Base-by-base conservation (phyloP, 129 eudicot genomes). In the Ambrosia artemisiifolia region DNA sequence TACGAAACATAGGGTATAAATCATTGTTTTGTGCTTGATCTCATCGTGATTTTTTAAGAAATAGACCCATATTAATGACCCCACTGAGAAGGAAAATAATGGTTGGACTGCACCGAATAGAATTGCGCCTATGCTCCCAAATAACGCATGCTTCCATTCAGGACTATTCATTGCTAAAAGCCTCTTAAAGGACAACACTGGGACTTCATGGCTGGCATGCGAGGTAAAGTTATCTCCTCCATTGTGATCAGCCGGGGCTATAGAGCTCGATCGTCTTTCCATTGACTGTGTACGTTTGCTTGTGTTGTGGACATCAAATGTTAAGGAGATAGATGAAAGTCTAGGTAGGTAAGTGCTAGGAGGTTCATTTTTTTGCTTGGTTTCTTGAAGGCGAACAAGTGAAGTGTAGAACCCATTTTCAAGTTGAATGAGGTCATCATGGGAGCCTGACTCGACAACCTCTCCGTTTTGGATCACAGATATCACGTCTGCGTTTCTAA, bases 21-120 rank as follows among this genome's bases (percentile, higher is more conserved):
- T 73, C 72, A 53, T 83, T 6, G 92, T 94, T 81, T 79, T 82
- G 30, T 67, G 79, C 87, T 82, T 90, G 34, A 94, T 85, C 78
- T 82, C 88, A n/a, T 73, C 38, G 33, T 85, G 93, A 67, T 88
- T 85, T 0, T 70, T 62, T 77, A 75, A 44, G 80, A 94, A 94
- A 75, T 82, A 94, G 2, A 90, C 96, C 0, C 89, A 94, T 63
- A 90, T 78, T 89, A 94, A 69, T 3, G 97, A 85, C 18, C 93
- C 98, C 85, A 90, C 70, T 7, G 84, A 81, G 13, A 84, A 86
- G 5, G 91, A 90, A 72, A 80, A 86, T 14, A 78, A 6, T 2
- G 98, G 98, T 32, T 94, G 98, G 62, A 94, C 40, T 2, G 91
- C 91, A 46, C 98, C 98, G 11, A 79, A 85, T 11, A 90, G 3